phyloP scores from a whole-genome alignment of 192 early-diverging fungal species.

The Coemansia nantahalensis region DNA sequence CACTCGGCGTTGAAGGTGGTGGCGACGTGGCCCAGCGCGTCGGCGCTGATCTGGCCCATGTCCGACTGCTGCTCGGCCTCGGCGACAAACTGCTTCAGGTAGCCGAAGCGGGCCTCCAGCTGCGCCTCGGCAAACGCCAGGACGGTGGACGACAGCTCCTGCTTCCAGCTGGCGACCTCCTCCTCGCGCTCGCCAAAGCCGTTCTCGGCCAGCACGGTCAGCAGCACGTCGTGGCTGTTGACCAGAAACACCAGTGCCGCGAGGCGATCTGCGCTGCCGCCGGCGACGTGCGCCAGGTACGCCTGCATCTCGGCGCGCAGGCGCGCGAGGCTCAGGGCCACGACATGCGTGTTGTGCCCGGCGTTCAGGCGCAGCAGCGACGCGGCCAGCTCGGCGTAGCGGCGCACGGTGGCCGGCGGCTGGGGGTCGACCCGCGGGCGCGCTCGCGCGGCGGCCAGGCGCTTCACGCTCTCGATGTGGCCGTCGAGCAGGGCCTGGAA shows the following conservation, averaged over 20 bases:
- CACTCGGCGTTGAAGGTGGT: conserved; percentile 77
- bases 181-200: conserved; percentile 48
- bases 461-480: conserved; percentile 90
- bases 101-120: conserved; percentile 75
- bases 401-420: conserved; percentile 55
- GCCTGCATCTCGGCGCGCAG: conserved; percentile 74
- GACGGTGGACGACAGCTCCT: conserved; percentile 47
- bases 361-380: conserved; percentile 89
- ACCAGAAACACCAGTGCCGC: conserved; percentile 80
- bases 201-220: conserved; percentile 70
- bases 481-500: conserved; percentile 80
- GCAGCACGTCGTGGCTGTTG: conserved; percentile 92
- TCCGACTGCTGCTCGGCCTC: conserved; percentile 65
- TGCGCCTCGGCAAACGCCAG: conserved; percentile 87
- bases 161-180: conserved; percentile 48
- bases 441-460: conserved; percentile 56
- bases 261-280: conserved; percentile 66
- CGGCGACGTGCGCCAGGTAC: conserved; percentile 72
- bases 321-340: conserved; percentile 70
- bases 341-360: conserved; percentile 79
- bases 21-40: conserved; percentile 53
- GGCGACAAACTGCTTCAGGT: conserved; percentile 77
- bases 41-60: conserved; percentile 54
- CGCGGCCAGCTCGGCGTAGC: conserved; percentile 91
- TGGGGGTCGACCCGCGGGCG: conserved; percentile 56